These are phyloP conservation scores for Friedmanniomyces endolithicus DNA, from an alignment of 495 filamentous ascomycete genomes.

Conservation along the genomic window DNA sequence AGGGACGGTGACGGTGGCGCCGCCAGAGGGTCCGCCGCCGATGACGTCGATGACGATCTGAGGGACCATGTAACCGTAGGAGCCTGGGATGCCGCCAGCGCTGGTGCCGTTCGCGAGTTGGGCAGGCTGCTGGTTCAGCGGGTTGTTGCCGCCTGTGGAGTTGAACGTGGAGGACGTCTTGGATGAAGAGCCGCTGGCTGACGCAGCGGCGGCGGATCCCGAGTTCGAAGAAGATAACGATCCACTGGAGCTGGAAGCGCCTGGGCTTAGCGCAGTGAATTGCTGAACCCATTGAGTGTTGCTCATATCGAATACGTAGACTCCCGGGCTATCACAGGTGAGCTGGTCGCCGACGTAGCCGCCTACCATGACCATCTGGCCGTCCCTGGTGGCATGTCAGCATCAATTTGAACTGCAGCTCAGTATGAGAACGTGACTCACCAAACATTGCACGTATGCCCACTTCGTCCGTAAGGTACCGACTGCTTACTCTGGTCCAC, in stretches of 20 bases:
- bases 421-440: not conserved
- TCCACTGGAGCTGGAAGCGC: not conserved
- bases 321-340: slow-evolving; percentile 54
- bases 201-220: not conserved
- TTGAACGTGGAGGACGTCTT: slow-evolving; percentile 2
- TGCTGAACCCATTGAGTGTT: slow-evolving; percentile 46
- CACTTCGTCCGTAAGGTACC: slow-evolving; percentile 50
- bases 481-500: slow-evolving; percentile 41
- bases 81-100: slow-evolving; percentile 39
- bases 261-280: slow-evolving; percentile 40
- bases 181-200: not conserved
- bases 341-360: slow-evolving; percentile 52
- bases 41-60: slow-evolving; percentile 46
- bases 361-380: slow-evolving; percentile 60
- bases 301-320: slow-evolving; percentile 57
- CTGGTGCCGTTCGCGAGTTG: slow-evolving; percentile 30
- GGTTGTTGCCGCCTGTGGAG: slow-evolving; percentile 23
- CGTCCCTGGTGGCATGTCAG: slow-evolving; percentile 33
- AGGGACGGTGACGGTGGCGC: slow-evolving; percentile 55
- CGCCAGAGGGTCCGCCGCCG: slow-evolving; percentile 47
- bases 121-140: slow-evolving; percentile 34
- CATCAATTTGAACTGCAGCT: not conserved
- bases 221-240: not conserved
- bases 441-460: slow-evolving; percentile 56
- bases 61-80: slow-evolving; percentile 54